phyloP scores from a whole-genome alignment of 202 grass and related monocot genomes.

The Cymbopogon flexuosus region DNA sequence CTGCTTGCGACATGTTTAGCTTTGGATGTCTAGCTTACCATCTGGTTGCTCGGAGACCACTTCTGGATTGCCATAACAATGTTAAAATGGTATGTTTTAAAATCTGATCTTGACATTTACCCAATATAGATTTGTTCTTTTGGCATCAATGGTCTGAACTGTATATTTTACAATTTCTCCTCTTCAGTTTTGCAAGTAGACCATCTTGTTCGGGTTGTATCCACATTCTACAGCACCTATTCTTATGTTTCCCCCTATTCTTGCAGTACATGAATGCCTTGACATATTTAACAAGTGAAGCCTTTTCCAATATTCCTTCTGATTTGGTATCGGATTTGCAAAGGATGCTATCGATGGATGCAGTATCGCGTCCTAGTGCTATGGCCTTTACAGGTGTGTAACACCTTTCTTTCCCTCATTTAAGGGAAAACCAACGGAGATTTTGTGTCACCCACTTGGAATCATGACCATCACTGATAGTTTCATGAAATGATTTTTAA shows the following conservation, averaged over 20 bases:
- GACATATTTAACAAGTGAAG: slow-evolving; percentile 86
- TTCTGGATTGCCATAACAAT: slow-evolving; percentile 98
- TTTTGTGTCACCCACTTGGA: slow-evolving; percentile 13
- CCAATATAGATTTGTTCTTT: neutral
- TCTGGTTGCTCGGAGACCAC: slow-evolving; percentile 69
- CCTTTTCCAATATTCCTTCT: slow-evolving; percentile 68
- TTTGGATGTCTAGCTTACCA: slow-evolving; percentile 94
- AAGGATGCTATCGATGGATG: slow-evolving; percentile 89
- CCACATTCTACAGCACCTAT: neutral
- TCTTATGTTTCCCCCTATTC: slow-evolving; percentile 17
- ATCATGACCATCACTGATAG: neutral
- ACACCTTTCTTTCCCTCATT: slow-evolving; percentile 1
- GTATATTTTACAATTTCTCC: neutral
- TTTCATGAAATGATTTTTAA: slow-evolving; percentile 25
- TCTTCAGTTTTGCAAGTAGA: neutral
- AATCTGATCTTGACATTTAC: slow-evolving; percentile 10
- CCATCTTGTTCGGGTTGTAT: slow-evolving; percentile 13
- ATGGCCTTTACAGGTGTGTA: slow-evolving; percentile 77
- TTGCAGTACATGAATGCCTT: slow-evolving; percentile 89
- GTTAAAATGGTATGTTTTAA: slow-evolving; percentile 82
- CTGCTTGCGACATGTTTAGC: slow-evolving; percentile 91
- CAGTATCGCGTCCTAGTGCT: slow-evolving; percentile 71
- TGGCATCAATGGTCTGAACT: neutral
- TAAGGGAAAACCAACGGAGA: slow-evolving; percentile 1
- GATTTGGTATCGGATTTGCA: slow-evolving; percentile 81